Percentiles rank a stretch among this genome's conserved stretches.
Conservation (phyloP, 75 land plant species). For the Pinus taeda region DNA sequence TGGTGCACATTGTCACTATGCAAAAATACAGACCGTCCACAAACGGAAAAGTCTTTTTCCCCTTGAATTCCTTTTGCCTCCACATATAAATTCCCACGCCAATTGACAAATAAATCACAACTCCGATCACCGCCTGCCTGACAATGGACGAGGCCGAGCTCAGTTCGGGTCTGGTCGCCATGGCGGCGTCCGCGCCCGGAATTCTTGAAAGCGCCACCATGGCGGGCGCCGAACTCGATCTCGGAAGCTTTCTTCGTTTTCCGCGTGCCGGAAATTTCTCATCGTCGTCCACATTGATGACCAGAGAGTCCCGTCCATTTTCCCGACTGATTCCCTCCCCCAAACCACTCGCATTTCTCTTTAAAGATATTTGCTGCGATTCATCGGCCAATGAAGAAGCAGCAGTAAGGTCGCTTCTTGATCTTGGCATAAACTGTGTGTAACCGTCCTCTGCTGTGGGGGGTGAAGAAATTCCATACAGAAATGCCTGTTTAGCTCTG, state of each 20-base stretch:
- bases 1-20: constrained; percentile 75
- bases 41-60: constrained; percentile 17
- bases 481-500: neutral
- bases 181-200: no score
- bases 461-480: neutral
- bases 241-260: neutral
- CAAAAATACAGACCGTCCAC: constrained; percentile 76
- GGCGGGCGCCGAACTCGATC: constrained; percentile 3
- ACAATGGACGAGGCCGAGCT: constrained; percentile 13
- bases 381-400: no score
- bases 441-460: neutral
- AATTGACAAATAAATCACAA: constrained; percentile 28
- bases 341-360: no score
- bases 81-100: constrained; percentile 29
- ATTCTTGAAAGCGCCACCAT: neutral
- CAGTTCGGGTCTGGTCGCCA: neutral
- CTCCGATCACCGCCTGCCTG: constrained; percentile 17
- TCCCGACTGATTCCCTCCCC: neutral
- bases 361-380: neutral
- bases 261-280: no score
- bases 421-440: neutral
- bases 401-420: neutral
- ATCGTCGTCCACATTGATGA: neutral
- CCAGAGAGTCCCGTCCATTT: neutral
- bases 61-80: constrained; percentile 25